phyloP scores from a whole-genome alignment of 371 early-diverging fungal species.

The Mortierella sp. region DNA sequence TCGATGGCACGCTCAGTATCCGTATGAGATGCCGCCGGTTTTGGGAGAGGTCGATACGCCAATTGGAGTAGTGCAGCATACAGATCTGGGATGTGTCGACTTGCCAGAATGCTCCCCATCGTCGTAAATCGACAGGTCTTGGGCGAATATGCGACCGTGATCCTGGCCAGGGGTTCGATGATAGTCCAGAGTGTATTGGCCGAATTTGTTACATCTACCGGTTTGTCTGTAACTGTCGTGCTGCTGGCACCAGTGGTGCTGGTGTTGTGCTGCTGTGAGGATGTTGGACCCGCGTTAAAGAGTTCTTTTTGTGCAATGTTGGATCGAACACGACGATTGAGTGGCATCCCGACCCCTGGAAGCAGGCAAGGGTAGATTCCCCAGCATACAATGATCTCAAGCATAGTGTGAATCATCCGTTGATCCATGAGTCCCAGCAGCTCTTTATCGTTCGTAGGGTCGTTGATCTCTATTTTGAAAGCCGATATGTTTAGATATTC shows the following conservation, averaged over 20 bases:
- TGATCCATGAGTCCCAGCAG: constrained; percentile 72
- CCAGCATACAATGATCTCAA: constrained; percentile 78
- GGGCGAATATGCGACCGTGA: constrained; percentile 26
- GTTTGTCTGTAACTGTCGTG: neutral
- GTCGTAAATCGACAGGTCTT: constrained; percentile 64
- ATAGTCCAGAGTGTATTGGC: constrained; percentile 39
- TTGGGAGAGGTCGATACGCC: constrained; percentile 73
- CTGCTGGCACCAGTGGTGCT: neutral
- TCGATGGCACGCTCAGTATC: neutral
- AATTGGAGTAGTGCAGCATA: constrained; percentile 76
- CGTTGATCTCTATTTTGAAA: constrained; percentile 33
- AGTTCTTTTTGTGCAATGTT: constrained; percentile 56
- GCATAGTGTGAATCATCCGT: constrained; percentile 72
- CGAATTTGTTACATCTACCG: constrained; percentile 12
- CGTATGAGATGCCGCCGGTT: neutral
- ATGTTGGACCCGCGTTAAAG: constrained; percentile 10
- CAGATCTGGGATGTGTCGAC: constrained; percentile 73
- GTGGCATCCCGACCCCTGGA: constrained; percentile 77
- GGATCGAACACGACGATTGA: constrained; percentile 69
- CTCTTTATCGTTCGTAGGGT: constrained; percentile 58
- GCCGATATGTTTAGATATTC: neutral
- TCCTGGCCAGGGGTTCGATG: constrained; percentile 43
- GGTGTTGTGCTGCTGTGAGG: neutral
- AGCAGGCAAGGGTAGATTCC: constrained; percentile 76
- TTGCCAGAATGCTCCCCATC: constrained; percentile 67